Evolutionary conservation across 2,329 filamentous ascomycete species (phyloP).

Genomic region (Mycocentrospora acerina): DNA sequence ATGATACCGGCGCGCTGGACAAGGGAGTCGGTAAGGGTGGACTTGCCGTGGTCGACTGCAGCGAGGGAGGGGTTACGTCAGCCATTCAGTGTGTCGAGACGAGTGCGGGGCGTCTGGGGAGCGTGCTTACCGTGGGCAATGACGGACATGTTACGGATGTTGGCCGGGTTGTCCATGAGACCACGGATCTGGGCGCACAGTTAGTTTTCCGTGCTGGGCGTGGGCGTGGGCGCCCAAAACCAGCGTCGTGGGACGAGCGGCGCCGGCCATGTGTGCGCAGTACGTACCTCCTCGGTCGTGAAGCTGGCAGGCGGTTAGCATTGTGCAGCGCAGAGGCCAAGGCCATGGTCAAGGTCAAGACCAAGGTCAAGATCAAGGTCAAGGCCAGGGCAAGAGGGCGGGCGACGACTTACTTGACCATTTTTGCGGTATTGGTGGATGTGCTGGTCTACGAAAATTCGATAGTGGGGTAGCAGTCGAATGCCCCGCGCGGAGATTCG

Average conservation of each 20-base stretch:
- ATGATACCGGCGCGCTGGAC: slow-evolving; percentile 99
- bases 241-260: slow-evolving; percentile 9
- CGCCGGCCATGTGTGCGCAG: slow-evolving; percentile 23
- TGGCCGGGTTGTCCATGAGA: slow-evolving; percentile 76
- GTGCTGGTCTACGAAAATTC: slow-evolving; percentile 40
- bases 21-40: slow-evolving; percentile 98
- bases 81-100: slow-evolving; percentile 13
- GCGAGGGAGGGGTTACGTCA: slow-evolving; percentile 28
- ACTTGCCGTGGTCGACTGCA: slow-evolving; percentile 99
- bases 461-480: slow-evolving; percentile 30
- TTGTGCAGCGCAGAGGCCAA: no score
- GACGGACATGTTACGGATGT: slow-evolving; percentile 96
- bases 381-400: slow-evolving; percentile 1
- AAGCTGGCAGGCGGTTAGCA: slow-evolving; percentile 71
- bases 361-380: no score
- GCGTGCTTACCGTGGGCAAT: slow-evolving; percentile 82
- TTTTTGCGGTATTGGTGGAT: slow-evolving; percentile 76
- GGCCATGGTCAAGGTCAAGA: no score
- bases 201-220: slow-evolving; percentile 25
- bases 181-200: slow-evolving; percentile 61
- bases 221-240: slow-evolving; percentile 16
- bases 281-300: slow-evolving; percentile 84
- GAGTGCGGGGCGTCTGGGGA: slow-evolving; percentile 13
- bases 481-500: slow-evolving; percentile 42
- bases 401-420: slow-evolving; percentile 89